These are phyloP conservation scores for Murraya paniculata DNA, from an alignment of 345 rosid species.

Conservation along the genomic window DNA sequence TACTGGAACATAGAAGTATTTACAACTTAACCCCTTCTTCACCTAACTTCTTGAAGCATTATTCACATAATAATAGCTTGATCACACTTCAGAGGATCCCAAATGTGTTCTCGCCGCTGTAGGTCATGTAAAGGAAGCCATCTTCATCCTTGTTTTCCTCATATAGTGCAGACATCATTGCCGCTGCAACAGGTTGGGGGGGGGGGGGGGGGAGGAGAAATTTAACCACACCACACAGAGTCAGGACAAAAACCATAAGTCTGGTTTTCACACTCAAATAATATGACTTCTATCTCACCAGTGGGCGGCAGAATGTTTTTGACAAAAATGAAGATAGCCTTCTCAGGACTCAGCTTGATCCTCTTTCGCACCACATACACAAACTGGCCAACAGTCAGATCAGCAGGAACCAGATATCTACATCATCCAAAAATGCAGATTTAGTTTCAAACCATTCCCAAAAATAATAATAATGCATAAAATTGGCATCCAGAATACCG, in stretches of 20 bases:
- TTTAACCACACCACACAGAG: background rate
- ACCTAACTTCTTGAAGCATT: background rate
- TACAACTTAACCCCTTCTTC: slow-evolving; percentile 26
- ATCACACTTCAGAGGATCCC: slow-evolving; percentile 41
- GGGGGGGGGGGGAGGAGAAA: too few relatives aligned
- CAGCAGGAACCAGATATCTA: slow-evolving; percentile 84
- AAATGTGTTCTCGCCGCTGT: slow-evolving; percentile 98
- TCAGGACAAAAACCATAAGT: background rate
- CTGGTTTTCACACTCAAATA: background rate
- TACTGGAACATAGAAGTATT: slow-evolving; percentile 17
- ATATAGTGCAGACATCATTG: slow-evolving; percentile 91
- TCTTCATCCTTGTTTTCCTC: slow-evolving; percentile 98
- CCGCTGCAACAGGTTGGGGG: slow-evolving; percentile 75
- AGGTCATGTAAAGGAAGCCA: slow-evolving; percentile 96
- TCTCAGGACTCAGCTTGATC: slow-evolving; percentile 85
- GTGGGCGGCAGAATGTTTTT: slow-evolving; percentile 75
- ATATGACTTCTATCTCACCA: slow-evolving; percentile 37
- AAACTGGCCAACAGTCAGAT: slow-evolving; percentile 81
- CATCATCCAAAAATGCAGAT: background rate
- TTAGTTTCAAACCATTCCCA: background rate
- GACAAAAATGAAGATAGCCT: slow-evolving; percentile 78
- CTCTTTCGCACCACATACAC: slow-evolving; percentile 86
- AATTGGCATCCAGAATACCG: background rate
- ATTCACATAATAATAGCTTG: slow-evolving; percentile 15
- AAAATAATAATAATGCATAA: background rate